A percentile compares a stretch with the other conserved stretches of the same genome.
These are phyloP conservation scores for Gracilaria gracilis DNA, from an alignment of 23 red algal genomes.

Conservation along the genomic window DNA sequence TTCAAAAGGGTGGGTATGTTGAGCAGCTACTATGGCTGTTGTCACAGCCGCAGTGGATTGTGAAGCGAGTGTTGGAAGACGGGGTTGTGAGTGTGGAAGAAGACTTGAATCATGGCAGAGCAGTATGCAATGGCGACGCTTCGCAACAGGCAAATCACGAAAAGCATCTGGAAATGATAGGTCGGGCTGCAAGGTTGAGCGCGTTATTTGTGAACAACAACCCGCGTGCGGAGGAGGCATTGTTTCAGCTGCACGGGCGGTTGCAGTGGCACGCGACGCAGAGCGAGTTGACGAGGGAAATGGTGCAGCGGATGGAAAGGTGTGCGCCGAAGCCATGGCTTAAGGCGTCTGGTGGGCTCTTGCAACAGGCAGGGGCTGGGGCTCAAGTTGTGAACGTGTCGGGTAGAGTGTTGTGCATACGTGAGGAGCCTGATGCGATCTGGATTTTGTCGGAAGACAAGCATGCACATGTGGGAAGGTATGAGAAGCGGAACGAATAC, in stretches of 20 bases:
- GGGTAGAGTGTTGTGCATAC: background rate
- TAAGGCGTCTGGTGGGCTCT: background rate
- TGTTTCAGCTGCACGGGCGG: conserved; percentile 33
- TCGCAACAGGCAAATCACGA: background rate
- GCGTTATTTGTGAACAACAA: conserved; percentile 1
- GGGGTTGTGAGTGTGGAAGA: background rate
- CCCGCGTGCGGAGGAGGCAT: background rate
- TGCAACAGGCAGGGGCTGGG: conserved; percentile 1
- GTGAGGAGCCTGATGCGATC: background rate
- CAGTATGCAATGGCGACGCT: too few relatives aligned
- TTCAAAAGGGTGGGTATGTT: background rate
- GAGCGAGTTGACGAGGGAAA: background rate
- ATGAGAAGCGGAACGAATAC: too few relatives aligned
- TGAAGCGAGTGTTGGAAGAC: background rate
- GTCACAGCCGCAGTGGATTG: background rate
- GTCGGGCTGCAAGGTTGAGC: background rate
- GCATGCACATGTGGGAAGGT: too few relatives aligned
- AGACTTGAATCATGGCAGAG: background rate
- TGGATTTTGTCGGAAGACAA: background rate
- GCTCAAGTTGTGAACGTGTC: background rate
- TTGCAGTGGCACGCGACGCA: background rate
- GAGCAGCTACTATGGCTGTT: conserved; percentile 11
- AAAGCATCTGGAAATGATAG: conserved; percentile 2
- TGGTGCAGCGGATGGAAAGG: conserved; percentile 18
- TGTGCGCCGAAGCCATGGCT: conserved; percentile 25